phyloP scores from a whole-genome alignment of 257 asterid species.

The Lycium ferocissimum region DNA sequence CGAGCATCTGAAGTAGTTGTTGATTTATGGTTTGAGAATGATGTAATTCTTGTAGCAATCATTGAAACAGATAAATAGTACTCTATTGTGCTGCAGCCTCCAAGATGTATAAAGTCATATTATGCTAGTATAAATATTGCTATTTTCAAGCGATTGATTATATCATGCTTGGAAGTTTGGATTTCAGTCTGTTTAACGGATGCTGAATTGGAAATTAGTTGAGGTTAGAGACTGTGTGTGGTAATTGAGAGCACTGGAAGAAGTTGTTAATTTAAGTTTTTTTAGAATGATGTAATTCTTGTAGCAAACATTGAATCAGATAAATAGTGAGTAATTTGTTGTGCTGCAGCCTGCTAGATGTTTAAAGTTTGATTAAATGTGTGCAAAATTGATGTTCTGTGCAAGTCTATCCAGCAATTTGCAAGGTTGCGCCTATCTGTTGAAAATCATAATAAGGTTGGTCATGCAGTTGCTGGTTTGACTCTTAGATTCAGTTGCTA shows the following conservation, averaged over 20 bases:
- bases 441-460: not conserved
- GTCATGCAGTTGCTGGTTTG: not conserved
- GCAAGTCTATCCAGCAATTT: not conserved
- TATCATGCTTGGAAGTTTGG: too few species aligned
- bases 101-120: too few species aligned
- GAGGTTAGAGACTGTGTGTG: not conserved
- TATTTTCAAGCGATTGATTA: too few species aligned
- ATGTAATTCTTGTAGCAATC: not conserved
- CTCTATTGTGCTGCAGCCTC: not conserved
- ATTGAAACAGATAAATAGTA: not conserved
- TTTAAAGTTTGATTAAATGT: not conserved
- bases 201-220: not conserved
- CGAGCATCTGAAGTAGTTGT: not conserved
- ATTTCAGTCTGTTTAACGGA: not conserved
- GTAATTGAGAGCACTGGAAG: too few species aligned
- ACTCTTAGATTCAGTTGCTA: not conserved
- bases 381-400: slow-evolving; percentile 6
- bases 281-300: too few species aligned
- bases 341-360: not conserved
- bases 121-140: too few species aligned
- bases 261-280: too few species aligned
- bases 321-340: not conserved
- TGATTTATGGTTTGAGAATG: slow-evolving; percentile 1
- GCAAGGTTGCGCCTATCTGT: not conserved
- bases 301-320: too few species aligned